Base-by-base conservation (phyloP, 2,329 filamentous ascomycete species). In the Aspergillus puulaauensis region DNA sequence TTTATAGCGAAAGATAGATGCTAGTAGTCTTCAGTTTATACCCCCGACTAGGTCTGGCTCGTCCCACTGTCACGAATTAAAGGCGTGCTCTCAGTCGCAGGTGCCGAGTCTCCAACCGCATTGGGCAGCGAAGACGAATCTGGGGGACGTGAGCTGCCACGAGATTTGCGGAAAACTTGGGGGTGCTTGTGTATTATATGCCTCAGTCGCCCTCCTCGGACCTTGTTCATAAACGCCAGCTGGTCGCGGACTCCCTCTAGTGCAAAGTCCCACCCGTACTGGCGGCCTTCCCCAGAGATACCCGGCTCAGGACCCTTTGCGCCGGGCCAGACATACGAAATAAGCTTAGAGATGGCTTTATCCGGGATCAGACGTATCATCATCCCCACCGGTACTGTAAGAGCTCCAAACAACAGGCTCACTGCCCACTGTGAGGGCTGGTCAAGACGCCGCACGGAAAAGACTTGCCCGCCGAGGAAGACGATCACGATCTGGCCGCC, bases 401-500 rank as follows among this genome's bases (percentile, higher is more conserved):
- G 68, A 17, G 83, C 77, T 27, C 89, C 89, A 27, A 91, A 81
- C 1, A 90, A 79, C 54, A 91, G 77, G 33, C 86, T 89, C 73
- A 87, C 86, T 6, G 79, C 88, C 89, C 89, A 91, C 61, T 90
- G 85, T 6, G 24, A 24, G 24, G 80, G 73, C 19, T 84, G 86
- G n/a, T 82, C 82, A 54, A 90, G 78, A 1, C 79, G 80, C 8
- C 74, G 75, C 1, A 88, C 86, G 12, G 85, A 83, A 68, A 91
- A 90, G 0, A 87, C 88, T 27, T 80, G 75, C 4, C 88, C 87
- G 61, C 88, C 89, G 58, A 89, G 81, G 65, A 89, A 88, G 58
- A 91, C 80, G 67, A 91, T 91, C 71, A 89, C 70, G n/a, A 88
- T 80, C 67, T 91, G 89, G 7, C 88, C 88, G 12, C 81, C 85